Conservation (phyloP, 148 eudicot genomes). For the Camellia japonica region DNA sequence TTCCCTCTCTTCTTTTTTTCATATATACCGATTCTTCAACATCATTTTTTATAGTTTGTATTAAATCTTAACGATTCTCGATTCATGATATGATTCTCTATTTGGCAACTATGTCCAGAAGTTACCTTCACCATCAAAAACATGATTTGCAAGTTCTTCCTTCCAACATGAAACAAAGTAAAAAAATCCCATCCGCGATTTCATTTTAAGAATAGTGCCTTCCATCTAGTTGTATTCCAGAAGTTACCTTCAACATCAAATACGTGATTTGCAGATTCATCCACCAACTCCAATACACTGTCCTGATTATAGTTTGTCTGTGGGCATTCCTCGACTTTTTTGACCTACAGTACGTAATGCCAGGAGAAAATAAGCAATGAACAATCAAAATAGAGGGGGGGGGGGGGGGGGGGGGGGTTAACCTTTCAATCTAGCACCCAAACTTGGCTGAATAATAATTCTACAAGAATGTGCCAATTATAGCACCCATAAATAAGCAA, state of each 20-base stretch:
- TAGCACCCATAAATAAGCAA: neutral
- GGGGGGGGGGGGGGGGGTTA: neutral
- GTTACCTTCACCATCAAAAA: too few relatives aligned
- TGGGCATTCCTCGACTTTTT: conserved; percentile 41
- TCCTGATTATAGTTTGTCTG: conserved; percentile 31
- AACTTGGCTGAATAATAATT: neutral
- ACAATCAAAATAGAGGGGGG: neutral
- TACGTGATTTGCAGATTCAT: conserved; percentile 30
- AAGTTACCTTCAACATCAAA: conserved; percentile 50
- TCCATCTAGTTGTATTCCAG: neutral
- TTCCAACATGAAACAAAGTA: neutral
- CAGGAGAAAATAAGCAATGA: neutral
- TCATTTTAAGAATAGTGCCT: neutral
- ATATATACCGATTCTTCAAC: too few relatives aligned
- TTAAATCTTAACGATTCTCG: too few relatives aligned
- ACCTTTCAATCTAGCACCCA: neutral
- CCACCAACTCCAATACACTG: conserved; percentile 29
- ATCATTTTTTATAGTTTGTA: too few relatives aligned
- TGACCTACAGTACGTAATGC: conserved; percentile 39
- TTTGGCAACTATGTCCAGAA: too few relatives aligned
- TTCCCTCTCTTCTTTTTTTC: too few relatives aligned
- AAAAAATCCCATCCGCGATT: neutral
- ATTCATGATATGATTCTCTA: too few relatives aligned
- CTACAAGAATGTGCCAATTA: neutral
- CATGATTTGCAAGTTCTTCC: too few relatives aligned